phyloP scores from a whole-genome alignment of 2,329 filamentous ascomycete genomes.

The Podosphaera aphanis region DNA sequence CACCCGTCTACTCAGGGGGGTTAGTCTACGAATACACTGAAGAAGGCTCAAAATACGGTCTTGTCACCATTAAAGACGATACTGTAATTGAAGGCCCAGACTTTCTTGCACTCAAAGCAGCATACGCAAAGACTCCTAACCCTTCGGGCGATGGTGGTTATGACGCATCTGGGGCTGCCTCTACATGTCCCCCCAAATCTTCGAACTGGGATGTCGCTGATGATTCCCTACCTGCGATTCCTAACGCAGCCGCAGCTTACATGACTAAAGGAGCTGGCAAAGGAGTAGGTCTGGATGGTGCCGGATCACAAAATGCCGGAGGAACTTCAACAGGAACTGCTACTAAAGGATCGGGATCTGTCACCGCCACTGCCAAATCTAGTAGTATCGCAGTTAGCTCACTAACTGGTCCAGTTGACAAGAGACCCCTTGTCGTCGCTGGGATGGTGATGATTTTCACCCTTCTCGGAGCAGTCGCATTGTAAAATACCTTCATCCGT shows the following conservation, averaged over 20 bases:
- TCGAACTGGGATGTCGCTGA: slow-evolving; percentile 24
- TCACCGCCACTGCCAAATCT: slow-evolving; percentile 6
- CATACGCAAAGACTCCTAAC: slow-evolving; percentile 21
- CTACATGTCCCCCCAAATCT: slow-evolving; percentile 22
- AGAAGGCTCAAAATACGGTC: slow-evolving; percentile 55
- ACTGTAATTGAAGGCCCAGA: slow-evolving; percentile 21
- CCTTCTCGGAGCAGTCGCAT: slow-evolving; percentile 7
- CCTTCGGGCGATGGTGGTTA: slow-evolving; percentile 27
- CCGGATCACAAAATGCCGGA: slow-evolving; percentile 13
- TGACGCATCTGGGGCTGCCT: slow-evolving; percentile 11
- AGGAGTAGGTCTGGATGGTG: slow-evolving; percentile 19
- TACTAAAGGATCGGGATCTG: slow-evolving; percentile 10
- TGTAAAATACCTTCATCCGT: not conserved
- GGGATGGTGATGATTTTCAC: slow-evolving; percentile 7
- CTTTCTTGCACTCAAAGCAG: slow-evolving; percentile 24
- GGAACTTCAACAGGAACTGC: slow-evolving; percentile 13
- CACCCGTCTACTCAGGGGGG: slow-evolving; percentile 73
- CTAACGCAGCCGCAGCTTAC: slow-evolving; percentile 19
- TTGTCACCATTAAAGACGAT: slow-evolving; percentile 14
- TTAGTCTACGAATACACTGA: slow-evolving; percentile 87
- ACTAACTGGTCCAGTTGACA: slow-evolving; percentile 4
- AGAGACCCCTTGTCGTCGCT: slow-evolving; percentile 6
- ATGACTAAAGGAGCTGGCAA: slow-evolving; percentile 25
- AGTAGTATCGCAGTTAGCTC: slow-evolving; percentile 4
- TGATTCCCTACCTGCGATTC: slow-evolving; percentile 24